Evolutionary conservation across 208 protist species (phyloP), one percentile per base, ranked within the genome.

Genomic region (Trypanosoma caninum): DNA sequence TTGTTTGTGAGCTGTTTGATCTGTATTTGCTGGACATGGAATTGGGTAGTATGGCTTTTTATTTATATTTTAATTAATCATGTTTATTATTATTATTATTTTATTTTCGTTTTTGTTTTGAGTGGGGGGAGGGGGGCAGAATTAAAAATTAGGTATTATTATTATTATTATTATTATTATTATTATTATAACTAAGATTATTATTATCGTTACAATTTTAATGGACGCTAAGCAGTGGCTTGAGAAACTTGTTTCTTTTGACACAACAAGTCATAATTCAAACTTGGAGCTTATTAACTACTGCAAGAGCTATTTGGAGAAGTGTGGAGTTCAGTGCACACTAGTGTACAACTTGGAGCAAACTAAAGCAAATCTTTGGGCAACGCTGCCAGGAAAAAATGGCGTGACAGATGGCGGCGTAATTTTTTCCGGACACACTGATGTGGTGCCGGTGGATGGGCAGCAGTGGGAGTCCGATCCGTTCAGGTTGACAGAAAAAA

Each of bases 391-490:
- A 6, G 57, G 68, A 10, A 58, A 63, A 20, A 69, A 55, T n/a
- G 57, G 65, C 14, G 20, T 52, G 9, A 75, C 53, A 20, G 71
- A 68, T 0, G 72, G 78, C 33, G 74, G 72, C 37, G 82, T 89
- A 13, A 76, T 78, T 33, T 65, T 84, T 55, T 83, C 65, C 57
- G 78, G 75, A 0, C 75, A 78, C 59, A 73, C 76, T 1, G 78
- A 82, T 52, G 79, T 91, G 38, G 70, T 84, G 16, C 77, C 78
- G 22, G 72, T 78, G 38, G 78, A 84, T 35, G 70, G 77, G 30
- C 78, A 88, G 51, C 66, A 68, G 63, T 80, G 78, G 73, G 58
- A 80, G 54, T 78, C 48, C 14, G 65, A 82, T 37, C 69, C 77
- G 10, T 80, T 81, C 23, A 62, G 62, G 37, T 40, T 76, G 6